Conservation (phyloP, 2,329 filamentous ascomycete genomes). For the Trichoderma sp. region DNA sequence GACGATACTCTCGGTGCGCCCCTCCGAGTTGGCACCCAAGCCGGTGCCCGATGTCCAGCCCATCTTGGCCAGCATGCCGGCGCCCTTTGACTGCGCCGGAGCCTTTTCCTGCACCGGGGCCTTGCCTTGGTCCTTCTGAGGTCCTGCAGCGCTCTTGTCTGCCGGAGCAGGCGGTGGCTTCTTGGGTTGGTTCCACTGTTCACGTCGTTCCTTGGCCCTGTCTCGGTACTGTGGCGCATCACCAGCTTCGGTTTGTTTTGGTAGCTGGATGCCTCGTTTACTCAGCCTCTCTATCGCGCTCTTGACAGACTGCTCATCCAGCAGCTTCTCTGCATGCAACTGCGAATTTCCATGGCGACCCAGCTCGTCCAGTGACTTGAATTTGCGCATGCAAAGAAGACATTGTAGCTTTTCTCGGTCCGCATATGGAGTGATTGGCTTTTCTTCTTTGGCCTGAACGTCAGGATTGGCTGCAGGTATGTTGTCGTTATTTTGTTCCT, state of each 20-base stretch:
- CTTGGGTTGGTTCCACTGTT: conserved; percentile 58
- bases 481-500: conserved; percentile 17
- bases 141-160: conserved; percentile 38
- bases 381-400: conserved; percentile 46
- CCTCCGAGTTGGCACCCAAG: conserved; percentile 60
- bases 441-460: neutral
- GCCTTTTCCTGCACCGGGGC: conserved; percentile 24
- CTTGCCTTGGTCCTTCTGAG: conserved; percentile 13
- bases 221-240: conserved; percentile 53
- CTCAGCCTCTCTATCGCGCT: conserved; percentile 42
- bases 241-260: conserved; percentile 29
- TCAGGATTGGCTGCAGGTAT: conserved; percentile 7
- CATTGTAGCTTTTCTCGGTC: conserved; percentile 51
- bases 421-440: conserved; percentile 48
- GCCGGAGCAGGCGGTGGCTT: conserved; percentile 43
- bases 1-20: conserved; percentile 61
- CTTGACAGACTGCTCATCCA: conserved; percentile 46
- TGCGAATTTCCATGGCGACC: conserved; percentile 42
- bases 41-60: conserved; percentile 66
- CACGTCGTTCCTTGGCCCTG: conserved; percentile 63
- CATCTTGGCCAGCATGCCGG: conserved; percentile 68
- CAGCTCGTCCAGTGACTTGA: conserved; percentile 43
- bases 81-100: conserved; percentile 54
- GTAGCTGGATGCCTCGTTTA: conserved; percentile 37
- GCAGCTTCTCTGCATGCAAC: conserved; percentile 41